These are phyloP conservation scores for Isabelozyma heimii DNA, from an alignment of 805 yeast genomes.

Conservation along the genomic window DNA sequence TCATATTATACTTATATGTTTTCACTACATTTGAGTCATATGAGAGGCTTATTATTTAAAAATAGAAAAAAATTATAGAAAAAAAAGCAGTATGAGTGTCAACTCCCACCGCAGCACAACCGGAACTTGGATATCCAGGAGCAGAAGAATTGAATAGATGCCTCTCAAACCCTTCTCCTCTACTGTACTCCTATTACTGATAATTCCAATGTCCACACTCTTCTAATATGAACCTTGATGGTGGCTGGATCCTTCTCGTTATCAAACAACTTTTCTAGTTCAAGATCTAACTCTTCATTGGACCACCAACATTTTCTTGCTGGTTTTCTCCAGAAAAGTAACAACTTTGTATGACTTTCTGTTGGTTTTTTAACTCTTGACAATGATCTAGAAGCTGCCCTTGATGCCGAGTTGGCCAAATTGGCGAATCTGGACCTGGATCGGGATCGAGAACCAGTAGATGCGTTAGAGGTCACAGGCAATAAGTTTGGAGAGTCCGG, in stretches of 20 bases:
- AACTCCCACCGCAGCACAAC: not conserved
- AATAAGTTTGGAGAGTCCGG: constrained; percentile 43
- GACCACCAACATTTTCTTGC: constrained; percentile 99
- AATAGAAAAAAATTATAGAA: not conserved
- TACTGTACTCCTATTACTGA: constrained; percentile 82
- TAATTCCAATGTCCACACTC: constrained; percentile 96
- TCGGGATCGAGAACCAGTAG: constrained; percentile 32
- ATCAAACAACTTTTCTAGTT: constrained; percentile 17
- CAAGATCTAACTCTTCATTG: constrained; percentile 49
- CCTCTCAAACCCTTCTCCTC: not conserved
- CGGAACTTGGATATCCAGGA: not conserved
- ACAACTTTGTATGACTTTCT: constrained; percentile 57
- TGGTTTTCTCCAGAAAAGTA: constrained; percentile 95
- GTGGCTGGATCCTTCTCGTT: constrained; percentile 8
- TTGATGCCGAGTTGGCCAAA: constrained; percentile 53
- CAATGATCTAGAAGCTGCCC: constrained; percentile 58
- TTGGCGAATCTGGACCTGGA: constrained; percentile 56
- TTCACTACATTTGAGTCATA: not conserved
- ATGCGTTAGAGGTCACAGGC: constrained; percentile 43
- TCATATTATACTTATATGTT: no score
- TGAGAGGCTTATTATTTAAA: not conserved
- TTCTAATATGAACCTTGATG: constrained; percentile 77
- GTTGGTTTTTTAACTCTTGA: constrained; percentile 44
- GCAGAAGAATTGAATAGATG: not conserved
- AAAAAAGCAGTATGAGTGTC: constrained; percentile 1